Conservation (phyloP, 2,329 filamentous ascomycete genomes). For the Hypocrella siamensis region DNA sequence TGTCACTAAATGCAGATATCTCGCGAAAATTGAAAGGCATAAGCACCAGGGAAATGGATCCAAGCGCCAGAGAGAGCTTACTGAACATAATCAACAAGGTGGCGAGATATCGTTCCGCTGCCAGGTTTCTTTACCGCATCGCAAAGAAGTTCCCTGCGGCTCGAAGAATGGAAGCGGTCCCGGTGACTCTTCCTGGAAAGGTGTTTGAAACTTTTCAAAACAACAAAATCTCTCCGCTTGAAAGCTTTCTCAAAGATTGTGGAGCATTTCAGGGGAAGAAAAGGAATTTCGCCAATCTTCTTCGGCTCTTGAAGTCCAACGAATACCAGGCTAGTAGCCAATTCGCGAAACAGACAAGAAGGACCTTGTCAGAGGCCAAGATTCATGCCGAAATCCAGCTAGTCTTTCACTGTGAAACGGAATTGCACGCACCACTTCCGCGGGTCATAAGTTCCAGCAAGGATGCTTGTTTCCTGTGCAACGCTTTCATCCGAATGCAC, state of each 20-base stretch:
- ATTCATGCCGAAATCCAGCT: constrained; percentile 3
- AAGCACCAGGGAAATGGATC: background rate
- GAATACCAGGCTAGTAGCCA: background rate
- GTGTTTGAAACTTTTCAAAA: background rate
- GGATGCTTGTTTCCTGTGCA: constrained; percentile 34
- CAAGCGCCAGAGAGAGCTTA: background rate
- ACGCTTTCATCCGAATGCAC: constrained; percentile 26
- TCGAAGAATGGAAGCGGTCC: background rate
- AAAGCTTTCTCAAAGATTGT: background rate
- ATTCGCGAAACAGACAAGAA: background rate
- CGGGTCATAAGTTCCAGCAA: constrained; percentile 32
- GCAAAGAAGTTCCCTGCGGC: background rate
- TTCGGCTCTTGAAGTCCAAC: background rate
- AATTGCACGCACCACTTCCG: constrained; percentile 8
- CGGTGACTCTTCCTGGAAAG: background rate
- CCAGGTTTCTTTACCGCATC: background rate
- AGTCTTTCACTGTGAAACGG: background rate
- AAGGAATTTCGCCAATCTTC: background rate
- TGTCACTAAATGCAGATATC: constrained; percentile 11
- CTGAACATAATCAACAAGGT: background rate
- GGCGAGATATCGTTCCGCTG: background rate
- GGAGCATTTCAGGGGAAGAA: background rate
- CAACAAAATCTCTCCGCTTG: background rate
- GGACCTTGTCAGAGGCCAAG: background rate
- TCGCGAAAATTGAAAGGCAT: constrained; percentile 3